Conservation (phyloP, 495 filamentous ascomycete species). For the Lentithecium fluviatile region DNA sequence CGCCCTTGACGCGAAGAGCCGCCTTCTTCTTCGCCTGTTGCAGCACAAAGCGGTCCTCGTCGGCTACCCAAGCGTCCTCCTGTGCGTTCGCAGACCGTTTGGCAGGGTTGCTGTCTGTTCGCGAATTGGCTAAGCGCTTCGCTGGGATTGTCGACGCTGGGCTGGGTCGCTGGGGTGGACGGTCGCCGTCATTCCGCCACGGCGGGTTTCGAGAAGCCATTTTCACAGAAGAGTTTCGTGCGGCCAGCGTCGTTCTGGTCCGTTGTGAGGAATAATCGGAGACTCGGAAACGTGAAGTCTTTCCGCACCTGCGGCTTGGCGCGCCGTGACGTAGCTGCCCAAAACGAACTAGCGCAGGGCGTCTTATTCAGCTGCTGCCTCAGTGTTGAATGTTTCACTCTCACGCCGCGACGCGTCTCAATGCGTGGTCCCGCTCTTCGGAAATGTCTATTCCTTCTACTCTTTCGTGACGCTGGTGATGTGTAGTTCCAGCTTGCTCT, state of each 20-base stretch:
- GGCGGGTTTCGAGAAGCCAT: constrained; percentile 29
- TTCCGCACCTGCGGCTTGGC: too few species aligned
- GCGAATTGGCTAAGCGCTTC: constrained; percentile 40
- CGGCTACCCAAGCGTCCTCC: constrained; percentile 71
- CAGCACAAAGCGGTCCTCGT: constrained; percentile 94
- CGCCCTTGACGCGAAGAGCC: constrained; percentile 91
- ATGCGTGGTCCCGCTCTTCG: too few species aligned
- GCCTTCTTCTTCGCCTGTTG: constrained; percentile 98
- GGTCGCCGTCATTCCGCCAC: constrained; percentile 21
- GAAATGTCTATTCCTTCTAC: too few species aligned
- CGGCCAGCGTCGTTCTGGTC: too few species aligned
- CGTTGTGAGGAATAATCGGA: too few species aligned
- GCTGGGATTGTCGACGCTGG: constrained; percentile 34
- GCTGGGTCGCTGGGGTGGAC: constrained; percentile 16
- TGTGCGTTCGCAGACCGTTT: constrained; percentile 36
- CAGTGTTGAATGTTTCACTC: too few species aligned
- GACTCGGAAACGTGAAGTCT: neutral
- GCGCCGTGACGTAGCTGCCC: neutral
- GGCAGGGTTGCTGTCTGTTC: neutral
- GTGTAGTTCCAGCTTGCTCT: too few species aligned
- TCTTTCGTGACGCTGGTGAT: neutral
- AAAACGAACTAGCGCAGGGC: too few species aligned
- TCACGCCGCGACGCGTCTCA: too few species aligned
- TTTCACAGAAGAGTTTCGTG: neutral
- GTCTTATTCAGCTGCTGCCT: too few species aligned